Evolutionary conservation across 257 asterid species (phyloP).

Genomic region (Apocynum venetum): DNA sequence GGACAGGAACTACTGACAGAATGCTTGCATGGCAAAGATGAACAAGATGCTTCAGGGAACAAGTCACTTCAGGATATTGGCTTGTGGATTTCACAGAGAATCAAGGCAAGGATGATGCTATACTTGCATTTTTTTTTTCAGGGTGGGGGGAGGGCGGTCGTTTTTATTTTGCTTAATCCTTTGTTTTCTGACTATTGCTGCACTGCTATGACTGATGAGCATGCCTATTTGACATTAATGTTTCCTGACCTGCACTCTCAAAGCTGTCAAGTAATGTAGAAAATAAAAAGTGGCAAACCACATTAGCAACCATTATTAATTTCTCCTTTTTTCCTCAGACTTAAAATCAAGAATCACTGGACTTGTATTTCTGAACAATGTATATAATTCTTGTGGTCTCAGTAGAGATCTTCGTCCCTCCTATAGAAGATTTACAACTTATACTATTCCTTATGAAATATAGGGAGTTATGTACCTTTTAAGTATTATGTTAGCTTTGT

Average conservation of each 20-base stretch:
- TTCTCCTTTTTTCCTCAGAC: background rate
- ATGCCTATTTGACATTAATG: background rate
- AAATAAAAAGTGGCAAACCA: background rate
- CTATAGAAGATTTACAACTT: background rate
- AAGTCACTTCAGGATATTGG: constrained; percentile 85
- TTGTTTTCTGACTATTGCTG: background rate
- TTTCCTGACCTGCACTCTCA: background rate
- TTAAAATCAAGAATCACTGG: background rate
- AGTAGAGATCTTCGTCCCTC: background rate
- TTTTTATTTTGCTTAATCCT: background rate
- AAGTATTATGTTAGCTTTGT: background rate
- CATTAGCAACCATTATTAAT: background rate
- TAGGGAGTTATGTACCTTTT: background rate
- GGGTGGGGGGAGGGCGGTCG: background rate
- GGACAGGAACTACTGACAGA: constrained; percentile 79
- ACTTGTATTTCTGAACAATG: background rate
- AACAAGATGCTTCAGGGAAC: constrained; percentile 87
- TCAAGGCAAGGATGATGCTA: constrained; percentile 47
- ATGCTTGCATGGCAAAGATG: constrained; percentile 31
- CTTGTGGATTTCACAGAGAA: constrained; percentile 77
- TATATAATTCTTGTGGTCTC: background rate
- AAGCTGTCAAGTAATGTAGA: background rate
- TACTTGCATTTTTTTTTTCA: background rate
- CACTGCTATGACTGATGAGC: background rate
- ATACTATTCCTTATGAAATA: background rate